phyloP scores from a whole-genome alignment of 352 stramenopile species.

The Globisporangium lucens region DNA sequence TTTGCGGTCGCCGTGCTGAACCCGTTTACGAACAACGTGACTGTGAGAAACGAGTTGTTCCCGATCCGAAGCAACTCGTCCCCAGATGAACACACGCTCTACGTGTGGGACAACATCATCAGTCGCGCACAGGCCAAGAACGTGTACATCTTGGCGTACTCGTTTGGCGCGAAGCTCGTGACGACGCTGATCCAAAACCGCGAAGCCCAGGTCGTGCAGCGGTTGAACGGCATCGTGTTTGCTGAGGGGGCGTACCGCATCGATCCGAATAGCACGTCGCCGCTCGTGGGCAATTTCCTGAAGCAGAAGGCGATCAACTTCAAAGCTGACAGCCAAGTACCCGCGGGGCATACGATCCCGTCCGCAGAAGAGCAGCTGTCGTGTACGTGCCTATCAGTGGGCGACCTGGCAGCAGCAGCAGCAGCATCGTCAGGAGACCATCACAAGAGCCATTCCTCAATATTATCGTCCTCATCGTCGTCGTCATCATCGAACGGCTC shows the following conservation, averaged over 20 bases:
- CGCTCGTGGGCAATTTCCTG: conserved; percentile 58
- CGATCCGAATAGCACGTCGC: conserved; percentile 45
- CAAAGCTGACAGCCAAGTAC: conserved; percentile 46
- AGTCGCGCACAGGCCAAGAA: conserved; percentile 53
- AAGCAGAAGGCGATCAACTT: conserved; percentile 71
- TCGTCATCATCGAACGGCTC: conserved; percentile 2
- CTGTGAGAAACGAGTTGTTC: conserved; percentile 43
- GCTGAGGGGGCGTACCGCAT: conserved; percentile 61
- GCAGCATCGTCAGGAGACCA: neutral
- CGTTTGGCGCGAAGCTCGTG: conserved; percentile 66
- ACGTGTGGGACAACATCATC: conserved; percentile 78
- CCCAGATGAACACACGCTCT: conserved; percentile 67
- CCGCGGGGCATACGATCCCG: conserved; percentile 47
- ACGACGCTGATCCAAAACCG: conserved; percentile 64
- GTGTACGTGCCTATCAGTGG: conserved; percentile 67
- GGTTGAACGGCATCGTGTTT: conserved; percentile 64
- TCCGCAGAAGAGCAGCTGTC: conserved; percentile 53
- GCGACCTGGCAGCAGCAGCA: conserved; percentile 33
- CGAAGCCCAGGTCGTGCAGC: conserved; percentile 50
- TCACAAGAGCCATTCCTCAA: conserved; percentile 12
- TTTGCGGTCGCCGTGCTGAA: conserved; percentile 70
- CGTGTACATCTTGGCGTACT: conserved; percentile 66
- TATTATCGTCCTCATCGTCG: neutral
- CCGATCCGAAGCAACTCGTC: conserved; percentile 59
- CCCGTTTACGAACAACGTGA: conserved; percentile 73